Percentiles rank a stretch among this genome's conserved stretches.
phyloP scores from a whole-genome alignment of 2,329 filamentous ascomycete genomes.

The Fusarium devonianum region DNA sequence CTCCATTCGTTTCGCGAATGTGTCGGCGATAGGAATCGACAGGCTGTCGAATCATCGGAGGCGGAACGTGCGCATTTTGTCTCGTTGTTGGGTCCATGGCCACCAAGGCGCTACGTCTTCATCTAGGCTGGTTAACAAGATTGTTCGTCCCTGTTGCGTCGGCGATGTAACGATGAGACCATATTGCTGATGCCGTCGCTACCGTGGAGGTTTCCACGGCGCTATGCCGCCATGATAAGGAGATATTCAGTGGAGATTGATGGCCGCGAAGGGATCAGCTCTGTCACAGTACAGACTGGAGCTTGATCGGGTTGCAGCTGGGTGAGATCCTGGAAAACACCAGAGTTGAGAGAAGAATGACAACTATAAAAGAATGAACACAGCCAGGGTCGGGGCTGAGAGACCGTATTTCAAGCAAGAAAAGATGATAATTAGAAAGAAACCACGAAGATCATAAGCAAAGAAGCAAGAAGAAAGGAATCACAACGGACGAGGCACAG shows the following conservation, averaged over 20 bases:
- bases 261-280: conserved; percentile 1
- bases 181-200: conserved; percentile 21
- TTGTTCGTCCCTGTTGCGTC: conserved; percentile 23
- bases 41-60: conserved; percentile 32
- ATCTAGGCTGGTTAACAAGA: conserved; percentile 16
- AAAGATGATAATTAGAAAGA: conserved; percentile 2
- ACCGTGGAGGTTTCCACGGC: conserved; percentile 10
- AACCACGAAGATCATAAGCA: conserved; percentile 25
- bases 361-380: conserved; percentile 27
- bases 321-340: conserved; percentile 12
- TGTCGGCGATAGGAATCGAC: conserved; percentile 41
- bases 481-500: conserved; percentile 1
- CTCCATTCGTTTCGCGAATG: conserved; percentile 38
- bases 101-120: conserved; percentile 7
- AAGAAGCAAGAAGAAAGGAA: conserved; percentile 11
- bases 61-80: conserved; percentile 28
- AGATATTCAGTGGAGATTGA: not conserved
- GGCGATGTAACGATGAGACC: conserved; percentile 13
- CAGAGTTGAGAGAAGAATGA: conserved; percentile 2
- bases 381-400: conserved; percentile 33
- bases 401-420: conserved; percentile 6
- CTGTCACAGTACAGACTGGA: conserved; percentile 5
- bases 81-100: conserved; percentile 34
- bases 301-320: conserved; percentile 1
- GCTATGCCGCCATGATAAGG: conserved; percentile 24